Evolutionary conservation across 2,329 filamentous ascomycete genomes (phyloP), one percentile per base, ranked within the genome.

Genomic region (Sporothrix protearum): DNA sequence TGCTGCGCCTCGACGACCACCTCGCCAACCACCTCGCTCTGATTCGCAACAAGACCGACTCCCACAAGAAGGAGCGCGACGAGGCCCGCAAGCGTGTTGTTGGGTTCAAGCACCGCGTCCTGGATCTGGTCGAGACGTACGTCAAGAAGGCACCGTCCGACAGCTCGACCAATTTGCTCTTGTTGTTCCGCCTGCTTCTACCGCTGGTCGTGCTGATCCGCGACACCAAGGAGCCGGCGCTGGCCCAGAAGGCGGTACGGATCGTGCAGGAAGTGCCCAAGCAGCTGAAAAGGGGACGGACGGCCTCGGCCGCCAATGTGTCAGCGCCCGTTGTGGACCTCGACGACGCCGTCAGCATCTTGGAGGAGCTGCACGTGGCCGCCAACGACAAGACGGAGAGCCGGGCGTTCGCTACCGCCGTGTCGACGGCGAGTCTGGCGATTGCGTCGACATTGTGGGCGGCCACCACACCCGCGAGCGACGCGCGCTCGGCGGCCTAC

Each of bases 91-190:
- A 95, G 76, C 93, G 89, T 25, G 92, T 98, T 78, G 84, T 97
- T 77, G 94, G 95, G 81, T 97, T 99, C 86, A 99, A 99, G 84
- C 92, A 93, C 80, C 92, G 94, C 55, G 91, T 97, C 6, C 87
- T 98, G 4, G 96, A 98, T 78, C 86, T 98, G 0, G 85, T 98
- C 12, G 88, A 66, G 63, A 91, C 73, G 91, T 96, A 93, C 80
- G 85, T 96, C 74, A 94, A 92, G 79, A 86, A 90, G 71, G 85
- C 85, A 28, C 91, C 89, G 76, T 81, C 55, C 33, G 63, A 53
- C 22, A 47, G 14, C 42, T n/a, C 28, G 7, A 42, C 33, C 59
- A 39, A 36, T n/a, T n/a, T 66, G n/a, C 25, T 64, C 22, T 82
- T 94, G 0, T 87, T 89, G 0, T 87, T 96, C 57, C 84, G 88